A percentile compares a stretch with the other conserved stretches of the same genome.
Evolutionary conservation across 345 rosid species (phyloP).

Genomic region (Heritiera littoralis): DNA sequence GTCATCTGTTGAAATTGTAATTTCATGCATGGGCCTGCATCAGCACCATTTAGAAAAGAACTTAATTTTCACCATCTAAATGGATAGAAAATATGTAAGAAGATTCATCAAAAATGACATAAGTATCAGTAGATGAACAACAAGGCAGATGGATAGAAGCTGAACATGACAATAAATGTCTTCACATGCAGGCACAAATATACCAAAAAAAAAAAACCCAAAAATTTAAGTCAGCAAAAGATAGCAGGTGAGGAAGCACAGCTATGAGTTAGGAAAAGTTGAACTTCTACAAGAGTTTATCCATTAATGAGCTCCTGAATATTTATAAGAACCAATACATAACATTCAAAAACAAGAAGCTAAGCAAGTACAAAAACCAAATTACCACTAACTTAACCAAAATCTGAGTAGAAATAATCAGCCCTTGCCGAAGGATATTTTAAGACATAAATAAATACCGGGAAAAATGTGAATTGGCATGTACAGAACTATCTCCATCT

Average conservation of each 20-base stretch:
- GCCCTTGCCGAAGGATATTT: background rate
- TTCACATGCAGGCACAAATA: background rate
- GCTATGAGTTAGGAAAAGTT: background rate
- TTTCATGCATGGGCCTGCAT: conserved; percentile 93
- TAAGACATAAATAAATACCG: conserved; percentile 49
- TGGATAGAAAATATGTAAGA: background rate
- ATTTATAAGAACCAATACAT: background rate
- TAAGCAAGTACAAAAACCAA: background rate
- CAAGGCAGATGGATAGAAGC: background rate
- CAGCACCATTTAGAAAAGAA: conserved; percentile 27
- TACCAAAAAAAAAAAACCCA: background rate
- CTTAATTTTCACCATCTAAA: conserved; percentile 21
- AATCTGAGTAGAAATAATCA: background rate
- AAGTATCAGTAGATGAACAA: background rate
- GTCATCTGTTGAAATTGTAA: conserved; percentile 86
- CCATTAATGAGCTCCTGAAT: background rate
- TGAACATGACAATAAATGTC: background rate
- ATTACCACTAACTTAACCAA: conserved; percentile 1
- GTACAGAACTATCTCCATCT: conserved; percentile 76
- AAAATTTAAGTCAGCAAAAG: background rate
- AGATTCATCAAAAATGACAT: background rate
- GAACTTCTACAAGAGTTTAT: background rate
- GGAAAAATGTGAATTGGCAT: conserved; percentile 63
- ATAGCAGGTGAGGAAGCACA: background rate
- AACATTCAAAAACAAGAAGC: background rate